A percentile compares a stretch with the other conserved stretches of the same genome.
Evolutionary conservation across 1,284 basidiomycete genomes (phyloP).

Genomic region (Moesziomyces sp.): DNA sequence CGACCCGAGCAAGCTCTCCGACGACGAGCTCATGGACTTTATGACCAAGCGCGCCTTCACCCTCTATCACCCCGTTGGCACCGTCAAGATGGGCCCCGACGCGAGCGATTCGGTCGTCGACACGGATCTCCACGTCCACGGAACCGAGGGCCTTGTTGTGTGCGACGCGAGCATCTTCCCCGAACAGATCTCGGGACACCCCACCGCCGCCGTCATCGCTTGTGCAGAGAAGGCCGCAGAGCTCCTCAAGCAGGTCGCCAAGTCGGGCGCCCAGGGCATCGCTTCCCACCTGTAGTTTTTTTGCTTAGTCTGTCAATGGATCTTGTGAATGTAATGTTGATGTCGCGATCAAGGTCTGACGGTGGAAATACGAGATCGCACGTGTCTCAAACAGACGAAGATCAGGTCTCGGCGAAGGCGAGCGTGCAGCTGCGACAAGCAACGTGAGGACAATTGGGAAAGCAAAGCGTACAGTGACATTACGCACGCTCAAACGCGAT

Average conservation of each 20-base stretch:
- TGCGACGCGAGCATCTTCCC: conserved; percentile 60
- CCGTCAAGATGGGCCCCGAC: conserved; percentile 57
- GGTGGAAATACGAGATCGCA: no score
- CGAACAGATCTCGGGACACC: conserved; percentile 54
- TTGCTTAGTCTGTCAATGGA: not conserved
- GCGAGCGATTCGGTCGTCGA: conserved; percentile 45
- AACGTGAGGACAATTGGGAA: no score
- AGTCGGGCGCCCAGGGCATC: conserved; percentile 11
- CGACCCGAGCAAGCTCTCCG: conserved; percentile 55
- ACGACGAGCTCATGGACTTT: conserved; percentile 58
- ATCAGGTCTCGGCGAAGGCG: no score
- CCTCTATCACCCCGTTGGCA: conserved; percentile 74
- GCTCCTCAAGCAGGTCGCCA: conserved; percentile 25
- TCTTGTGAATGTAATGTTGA: not conserved
- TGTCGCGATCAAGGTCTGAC: not conserved
- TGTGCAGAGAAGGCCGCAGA: conserved; percentile 51
- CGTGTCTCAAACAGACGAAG: no score
- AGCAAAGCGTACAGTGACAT: not conserved
- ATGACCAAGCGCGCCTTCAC: conserved; percentile 73
- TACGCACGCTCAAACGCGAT: conserved; percentile 45
- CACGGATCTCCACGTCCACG: conserved; percentile 43
- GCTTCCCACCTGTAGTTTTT: conserved; percentile 25
- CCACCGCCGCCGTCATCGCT: conserved; percentile 50
- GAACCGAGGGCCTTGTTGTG: conserved; percentile 47
- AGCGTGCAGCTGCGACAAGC: no score